Evolutionary conservation across 345 rosid species (phyloP).

Genomic region (rapeseed (Brassica napus)): DNA sequence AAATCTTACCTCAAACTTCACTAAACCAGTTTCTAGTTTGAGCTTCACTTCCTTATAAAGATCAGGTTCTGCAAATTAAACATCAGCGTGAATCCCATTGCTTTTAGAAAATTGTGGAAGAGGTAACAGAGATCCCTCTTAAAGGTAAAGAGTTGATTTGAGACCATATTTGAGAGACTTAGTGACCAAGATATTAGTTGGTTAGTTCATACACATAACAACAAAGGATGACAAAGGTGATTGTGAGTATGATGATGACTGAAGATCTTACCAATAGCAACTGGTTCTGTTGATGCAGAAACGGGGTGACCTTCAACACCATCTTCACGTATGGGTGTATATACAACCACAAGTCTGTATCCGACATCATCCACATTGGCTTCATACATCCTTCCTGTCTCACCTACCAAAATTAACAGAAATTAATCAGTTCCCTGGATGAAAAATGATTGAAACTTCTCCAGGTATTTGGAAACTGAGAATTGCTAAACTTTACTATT

Average conservation of each 20-base stretch:
- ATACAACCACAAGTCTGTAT: conserved; percentile 83
- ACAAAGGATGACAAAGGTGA: background rate
- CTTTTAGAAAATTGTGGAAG: background rate
- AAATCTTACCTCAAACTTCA: conserved; percentile 81
- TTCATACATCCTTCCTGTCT: conserved; percentile 90
- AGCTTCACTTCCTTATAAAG: conserved; percentile 86
- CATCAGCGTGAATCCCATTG: conserved; percentile 1
- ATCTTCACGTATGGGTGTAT: conserved; percentile 88
- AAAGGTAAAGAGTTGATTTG: background rate
- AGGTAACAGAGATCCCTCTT: background rate
- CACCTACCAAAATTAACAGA: conserved; percentile 61
- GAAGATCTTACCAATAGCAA: conserved; percentile 70
- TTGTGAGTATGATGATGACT: conserved; percentile 8
- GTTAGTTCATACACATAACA: background rate
- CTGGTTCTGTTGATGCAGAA: conserved; percentile 92
- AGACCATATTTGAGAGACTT: background rate
- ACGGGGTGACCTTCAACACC: conserved; percentile 95
- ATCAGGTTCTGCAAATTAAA: conserved; percentile 79
- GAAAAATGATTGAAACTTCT: conserved; percentile 9
- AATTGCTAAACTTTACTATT: conserved; percentile 27
- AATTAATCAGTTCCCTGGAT: background rate
- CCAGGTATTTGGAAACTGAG: conserved; percentile 2
- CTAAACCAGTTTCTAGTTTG: conserved; percentile 85
- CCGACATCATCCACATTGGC: conserved; percentile 99
- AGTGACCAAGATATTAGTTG: no score